Conservation (phyloP, 495 filamentous ascomycete genomes). For the Daldinia childiae region DNA sequence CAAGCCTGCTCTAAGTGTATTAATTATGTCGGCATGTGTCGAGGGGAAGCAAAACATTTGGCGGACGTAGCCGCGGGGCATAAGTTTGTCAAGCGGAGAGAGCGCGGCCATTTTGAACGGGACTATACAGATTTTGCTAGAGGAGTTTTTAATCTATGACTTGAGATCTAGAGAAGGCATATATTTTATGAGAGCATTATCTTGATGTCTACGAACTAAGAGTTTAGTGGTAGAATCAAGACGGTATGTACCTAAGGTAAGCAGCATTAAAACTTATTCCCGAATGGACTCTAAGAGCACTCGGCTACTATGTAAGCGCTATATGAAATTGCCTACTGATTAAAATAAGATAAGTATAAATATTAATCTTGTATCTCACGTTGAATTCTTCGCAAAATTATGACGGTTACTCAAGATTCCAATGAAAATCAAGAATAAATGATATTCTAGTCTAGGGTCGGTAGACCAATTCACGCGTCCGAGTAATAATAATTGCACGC, state of each 20-base stretch:
- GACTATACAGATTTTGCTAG: neutral
- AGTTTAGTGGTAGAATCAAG: no score
- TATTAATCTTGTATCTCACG: no score
- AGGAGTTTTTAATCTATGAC: neutral
- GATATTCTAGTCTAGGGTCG: no score
- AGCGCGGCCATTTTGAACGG: constrained; percentile 17
- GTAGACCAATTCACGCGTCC: no score
- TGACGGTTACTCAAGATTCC: neutral
- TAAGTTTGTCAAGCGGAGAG: constrained; percentile 41
- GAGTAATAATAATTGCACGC: no score
- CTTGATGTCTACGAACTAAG: no score
- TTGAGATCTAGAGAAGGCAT: neutral
- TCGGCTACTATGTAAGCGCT: neutral
- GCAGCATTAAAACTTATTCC: no score
- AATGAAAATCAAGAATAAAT: no score
- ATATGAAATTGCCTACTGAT: neutral
- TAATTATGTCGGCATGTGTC: constrained; percentile 11
- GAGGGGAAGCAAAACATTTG: constrained; percentile 45
- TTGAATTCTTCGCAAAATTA: neutral
- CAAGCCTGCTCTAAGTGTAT: constrained; percentile 31
- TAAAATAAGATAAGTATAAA: no score
- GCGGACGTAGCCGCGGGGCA: constrained; percentile 45
- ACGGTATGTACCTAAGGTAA: no score
- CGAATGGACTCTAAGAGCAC: no score
- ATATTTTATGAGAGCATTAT: no score